A percentile compares a stretch with the other conserved stretches of the same genome.
Conservation (phyloP, 768 basidiomycete genomes). For the Kwoniella pini region DNA sequence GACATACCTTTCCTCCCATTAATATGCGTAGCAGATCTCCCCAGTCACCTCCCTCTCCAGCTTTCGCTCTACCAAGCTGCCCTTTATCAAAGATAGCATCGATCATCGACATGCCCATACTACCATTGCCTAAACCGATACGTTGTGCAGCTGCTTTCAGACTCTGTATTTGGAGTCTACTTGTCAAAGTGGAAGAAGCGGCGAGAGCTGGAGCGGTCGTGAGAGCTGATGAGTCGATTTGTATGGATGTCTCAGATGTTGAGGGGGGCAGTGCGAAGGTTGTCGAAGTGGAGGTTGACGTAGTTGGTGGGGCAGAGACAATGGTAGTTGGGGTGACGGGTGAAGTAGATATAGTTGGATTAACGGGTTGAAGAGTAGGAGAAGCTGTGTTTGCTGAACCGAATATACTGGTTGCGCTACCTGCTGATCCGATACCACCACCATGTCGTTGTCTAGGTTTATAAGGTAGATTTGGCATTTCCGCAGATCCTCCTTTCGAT, state of each 20-base stretch:
- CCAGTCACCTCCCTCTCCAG: constrained; percentile 48
- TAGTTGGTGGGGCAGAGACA: constrained; percentile 29
- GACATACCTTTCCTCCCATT: constrained; percentile 48
- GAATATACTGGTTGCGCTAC: constrained; percentile 22
- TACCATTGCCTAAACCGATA: constrained; percentile 51
- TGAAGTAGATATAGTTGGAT: constrained; percentile 6
- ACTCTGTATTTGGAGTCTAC: constrained; percentile 51
- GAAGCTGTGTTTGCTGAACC: constrained; percentile 9
- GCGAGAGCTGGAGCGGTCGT: not conserved
- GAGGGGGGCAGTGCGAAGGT: constrained; percentile 44
- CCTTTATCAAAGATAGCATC: constrained; percentile 53
- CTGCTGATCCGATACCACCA: constrained; percentile 24
- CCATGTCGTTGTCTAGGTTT: constrained; percentile 49
- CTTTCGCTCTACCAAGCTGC: constrained; percentile 32
- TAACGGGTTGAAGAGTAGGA: constrained; percentile 6
- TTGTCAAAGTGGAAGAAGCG: constrained; percentile 31
- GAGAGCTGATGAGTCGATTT: constrained; percentile 6
- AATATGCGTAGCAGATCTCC: constrained; percentile 46
- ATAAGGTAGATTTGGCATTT: constrained; percentile 37
- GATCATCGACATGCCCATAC: constrained; percentile 54
- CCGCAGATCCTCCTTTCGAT: not conserved
- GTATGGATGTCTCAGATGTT: constrained; percentile 19
- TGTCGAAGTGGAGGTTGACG: constrained; percentile 43
- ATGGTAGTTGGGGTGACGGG: constrained; percentile 28
- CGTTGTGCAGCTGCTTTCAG: constrained; percentile 54